Evolutionary conservation across 1,284 basidiomycete genomes (phyloP).

Genomic region (Naganishia cerealis): DNA sequence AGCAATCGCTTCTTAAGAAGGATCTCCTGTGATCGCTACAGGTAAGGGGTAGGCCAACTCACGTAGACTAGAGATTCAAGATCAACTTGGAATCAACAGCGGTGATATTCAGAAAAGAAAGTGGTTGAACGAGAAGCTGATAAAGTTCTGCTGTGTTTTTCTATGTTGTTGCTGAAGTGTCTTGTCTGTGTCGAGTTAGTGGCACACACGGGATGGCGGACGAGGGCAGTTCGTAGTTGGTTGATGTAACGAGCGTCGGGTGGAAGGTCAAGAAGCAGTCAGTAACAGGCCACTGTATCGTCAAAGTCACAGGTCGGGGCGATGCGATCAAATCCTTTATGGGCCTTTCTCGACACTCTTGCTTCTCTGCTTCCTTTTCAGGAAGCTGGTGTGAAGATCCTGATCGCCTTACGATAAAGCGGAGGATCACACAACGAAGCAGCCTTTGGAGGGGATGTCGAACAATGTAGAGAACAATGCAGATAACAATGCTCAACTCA

Average conservation of each 20-base stretch:
- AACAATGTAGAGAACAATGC: conserved; percentile 2
- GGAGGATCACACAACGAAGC: neutral
- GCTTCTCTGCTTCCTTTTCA: conserved; percentile 4
- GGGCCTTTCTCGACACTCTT: neutral
- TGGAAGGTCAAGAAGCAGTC: neutral
- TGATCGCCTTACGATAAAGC: neutral
- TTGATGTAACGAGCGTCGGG: conserved; percentile 12
- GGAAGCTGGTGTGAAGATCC: neutral
- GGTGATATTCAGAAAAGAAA: neutral
- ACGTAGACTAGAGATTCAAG: conserved; percentile 22
- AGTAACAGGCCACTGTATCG: neutral
- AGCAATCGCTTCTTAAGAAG: conserved; percentile 8
- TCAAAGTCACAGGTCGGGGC: too few species aligned
- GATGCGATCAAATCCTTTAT: too few species aligned
- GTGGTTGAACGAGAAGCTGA: neutral
- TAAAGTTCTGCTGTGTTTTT: neutral
- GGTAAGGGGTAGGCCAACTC: neutral
- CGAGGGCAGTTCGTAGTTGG: neutral
- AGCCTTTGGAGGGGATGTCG: neutral
- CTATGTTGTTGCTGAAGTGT: neutral
- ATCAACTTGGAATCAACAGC: conserved; percentile 22
- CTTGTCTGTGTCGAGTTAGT: neutral
- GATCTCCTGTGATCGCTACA: neutral
- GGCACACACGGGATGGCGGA: neutral
- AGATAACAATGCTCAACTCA: conserved; percentile 1